Evolutionary conservation across 805 yeast species (phyloP).

Genomic region (Yarrowia phangngaensis): DNA sequence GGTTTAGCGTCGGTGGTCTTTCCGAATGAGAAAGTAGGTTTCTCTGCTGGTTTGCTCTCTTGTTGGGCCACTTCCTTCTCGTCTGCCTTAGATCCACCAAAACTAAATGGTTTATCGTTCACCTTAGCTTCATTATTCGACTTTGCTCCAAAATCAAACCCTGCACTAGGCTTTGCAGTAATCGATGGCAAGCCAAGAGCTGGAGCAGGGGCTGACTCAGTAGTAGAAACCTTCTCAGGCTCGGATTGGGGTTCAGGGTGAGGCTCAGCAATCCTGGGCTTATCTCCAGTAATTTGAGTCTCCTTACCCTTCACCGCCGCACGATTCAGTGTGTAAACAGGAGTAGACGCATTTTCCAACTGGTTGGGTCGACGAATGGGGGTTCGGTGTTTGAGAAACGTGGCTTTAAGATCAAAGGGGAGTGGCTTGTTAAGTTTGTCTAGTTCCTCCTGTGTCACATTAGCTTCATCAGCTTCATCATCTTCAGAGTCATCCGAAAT

Average conservation of each 20-base stretch:
- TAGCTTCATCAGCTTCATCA: not conserved
- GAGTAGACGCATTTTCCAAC: not conserved
- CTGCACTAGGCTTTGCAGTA: constrained; percentile 7
- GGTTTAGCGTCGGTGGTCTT: not conserved
- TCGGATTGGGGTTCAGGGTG: not conserved
- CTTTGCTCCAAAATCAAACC: constrained; percentile 7
- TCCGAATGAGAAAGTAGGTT: constrained; percentile 2
- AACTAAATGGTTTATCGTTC: not conserved
- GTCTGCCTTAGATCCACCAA: not conserved
- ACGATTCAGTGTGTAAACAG: constrained; percentile 7
- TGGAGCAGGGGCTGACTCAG: constrained; percentile 1
- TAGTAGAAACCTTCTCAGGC: not conserved
- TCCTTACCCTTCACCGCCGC: not conserved
- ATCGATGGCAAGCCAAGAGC: not conserved
- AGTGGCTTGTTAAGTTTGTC: not conserved
- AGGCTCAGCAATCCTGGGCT: not conserved
- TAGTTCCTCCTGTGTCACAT: constrained; percentile 7
- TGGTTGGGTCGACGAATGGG: constrained; percentile 2
- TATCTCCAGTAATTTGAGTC: not conserved
- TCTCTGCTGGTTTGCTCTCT: not conserved
- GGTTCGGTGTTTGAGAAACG: not conserved
- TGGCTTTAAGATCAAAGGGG: not conserved
- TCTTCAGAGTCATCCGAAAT: constrained; percentile 14
- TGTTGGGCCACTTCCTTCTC: not conserved
- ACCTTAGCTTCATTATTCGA: not conserved